Evolutionary conservation across 176 grass and related monocot genomes (phyloP).

Genomic region (Musa troglodytarum): DNA sequence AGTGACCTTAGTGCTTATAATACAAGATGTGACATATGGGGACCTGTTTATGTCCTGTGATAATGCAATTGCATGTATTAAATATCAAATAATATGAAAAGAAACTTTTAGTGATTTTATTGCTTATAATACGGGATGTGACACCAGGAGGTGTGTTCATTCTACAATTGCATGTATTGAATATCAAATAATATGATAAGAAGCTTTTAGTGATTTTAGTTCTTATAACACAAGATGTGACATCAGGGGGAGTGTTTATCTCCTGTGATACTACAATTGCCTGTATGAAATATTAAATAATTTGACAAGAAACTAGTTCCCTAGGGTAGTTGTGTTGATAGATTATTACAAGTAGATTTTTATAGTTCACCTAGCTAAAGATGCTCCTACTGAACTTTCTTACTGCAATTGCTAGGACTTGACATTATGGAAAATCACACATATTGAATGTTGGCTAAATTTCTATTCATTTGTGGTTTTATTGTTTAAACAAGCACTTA

Average conservation of each 20-base stretch:
- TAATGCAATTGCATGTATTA: not conserved
- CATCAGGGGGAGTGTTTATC: not conserved
- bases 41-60: not conserved
- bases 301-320: not conserved
- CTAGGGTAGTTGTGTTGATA: not conserved
- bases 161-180: too few species aligned
- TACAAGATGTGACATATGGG: not conserved
- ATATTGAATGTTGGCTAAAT: not conserved
- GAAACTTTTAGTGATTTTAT: too few species aligned
- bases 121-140: too few species aligned
- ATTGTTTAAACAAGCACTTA: not conserved
- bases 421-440: not conserved
- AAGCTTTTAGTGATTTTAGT: too few species aligned
- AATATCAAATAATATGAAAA: not conserved
- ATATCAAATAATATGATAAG: too few species aligned
- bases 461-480: not conserved
- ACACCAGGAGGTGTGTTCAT: too few species aligned
- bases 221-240: not conserved
- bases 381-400: not conserved
- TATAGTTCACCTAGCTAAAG: not conserved
- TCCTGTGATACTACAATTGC: not conserved
- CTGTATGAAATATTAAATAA: not conserved
- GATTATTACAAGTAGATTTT: not conserved
- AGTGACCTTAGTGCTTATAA: too few species aligned
- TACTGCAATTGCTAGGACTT: not conserved